Percentiles rank a stretch among this genome's conserved stretches.
Evolutionary conservation across 129 eudicot genomes (phyloP).

Genomic region (Flaveria brownii): DNA sequence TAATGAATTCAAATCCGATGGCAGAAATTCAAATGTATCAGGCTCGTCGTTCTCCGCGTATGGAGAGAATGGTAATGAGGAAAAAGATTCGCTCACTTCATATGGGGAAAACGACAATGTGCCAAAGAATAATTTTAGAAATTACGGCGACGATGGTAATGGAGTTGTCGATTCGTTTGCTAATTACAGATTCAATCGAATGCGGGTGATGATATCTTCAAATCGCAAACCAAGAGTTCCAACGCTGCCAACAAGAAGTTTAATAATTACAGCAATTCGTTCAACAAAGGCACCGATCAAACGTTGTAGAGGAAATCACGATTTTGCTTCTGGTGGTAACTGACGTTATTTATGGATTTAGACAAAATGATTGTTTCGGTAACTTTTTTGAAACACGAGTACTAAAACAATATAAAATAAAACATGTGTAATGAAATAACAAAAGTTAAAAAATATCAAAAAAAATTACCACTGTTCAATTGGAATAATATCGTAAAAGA

Average conservation of each 20-base stretch:
- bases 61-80: slow-evolving; percentile 65
- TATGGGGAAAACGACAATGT: slow-evolving; percentile 45
- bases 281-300: slow-evolving; percentile 71
- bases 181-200: slow-evolving; percentile 67
- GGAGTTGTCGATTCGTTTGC: slow-evolving; percentile 53
- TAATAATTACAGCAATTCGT: slow-evolving; percentile 62
- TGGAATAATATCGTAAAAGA: too few relatives aligned
- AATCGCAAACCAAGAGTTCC: slow-evolving; percentile 55
- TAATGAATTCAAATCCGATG: slow-evolving; percentile 53
- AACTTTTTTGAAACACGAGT: too few relatives aligned
- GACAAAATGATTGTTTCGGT: too few relatives aligned
- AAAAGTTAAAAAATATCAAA: too few relatives aligned
- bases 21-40: slow-evolving; percentile 62
- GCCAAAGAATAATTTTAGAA: slow-evolving; percentile 59
- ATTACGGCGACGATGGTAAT: slow-evolving; percentile 66
- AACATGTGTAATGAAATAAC: too few relatives aligned
- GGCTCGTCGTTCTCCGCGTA: slow-evolving; percentile 59
- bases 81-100: slow-evolving; percentile 50
- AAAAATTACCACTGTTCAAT: too few relatives aligned
- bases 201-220: slow-evolving; percentile 76
- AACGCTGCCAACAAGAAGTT: slow-evolving; percentile 58
- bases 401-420: too few relatives aligned
- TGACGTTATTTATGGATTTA: too few relatives aligned
- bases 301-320: too few relatives aligned
- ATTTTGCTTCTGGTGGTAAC: too few relatives aligned